Evolutionary conservation across 1,284 basidiomycete genomes (phyloP).

Genomic region (Rhodotorula sp.): DNA sequence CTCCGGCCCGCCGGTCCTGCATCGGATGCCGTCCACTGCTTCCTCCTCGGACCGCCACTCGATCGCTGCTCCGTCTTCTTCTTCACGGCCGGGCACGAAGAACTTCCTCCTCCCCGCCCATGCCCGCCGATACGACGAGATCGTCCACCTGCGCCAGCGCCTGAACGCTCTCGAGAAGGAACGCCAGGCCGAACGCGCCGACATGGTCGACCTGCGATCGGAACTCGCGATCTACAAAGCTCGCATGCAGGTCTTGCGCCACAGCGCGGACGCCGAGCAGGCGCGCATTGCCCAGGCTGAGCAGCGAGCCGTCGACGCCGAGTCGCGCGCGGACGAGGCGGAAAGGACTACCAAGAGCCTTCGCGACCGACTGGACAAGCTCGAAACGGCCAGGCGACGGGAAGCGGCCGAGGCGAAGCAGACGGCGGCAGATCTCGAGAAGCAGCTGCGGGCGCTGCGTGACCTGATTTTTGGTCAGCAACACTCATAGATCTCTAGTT

Average conservation of each 20-base stretch:
- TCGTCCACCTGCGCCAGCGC: constrained; percentile 23
- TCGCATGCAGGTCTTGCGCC: neutral
- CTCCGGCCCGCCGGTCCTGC: neutral
- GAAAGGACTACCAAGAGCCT: neutral
- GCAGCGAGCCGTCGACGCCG: neutral
- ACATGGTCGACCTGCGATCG: constrained; percentile 18
- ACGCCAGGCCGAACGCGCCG: constrained; percentile 22
- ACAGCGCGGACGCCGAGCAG: neutral
- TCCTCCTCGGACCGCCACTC: neutral
- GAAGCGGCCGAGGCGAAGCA: neutral
- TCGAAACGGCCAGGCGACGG: neutral
- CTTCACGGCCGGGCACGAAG: neutral
- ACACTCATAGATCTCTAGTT: neutral
- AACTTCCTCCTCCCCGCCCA: neutral
- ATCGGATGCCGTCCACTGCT: neutral
- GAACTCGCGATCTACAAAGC: constrained; percentile 24
- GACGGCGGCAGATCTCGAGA: neutral
- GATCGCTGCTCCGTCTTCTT: neutral
- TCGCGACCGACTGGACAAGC: neutral
- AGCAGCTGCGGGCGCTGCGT: neutral
- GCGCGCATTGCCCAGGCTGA: neutral
- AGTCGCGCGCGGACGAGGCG: constrained; percentile 1
- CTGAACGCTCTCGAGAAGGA: constrained; percentile 28
- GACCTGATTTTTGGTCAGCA: neutral
- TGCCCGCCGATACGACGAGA: neutral